Evolutionary conservation across 257 asterid species (phyloP).

Genomic region (Coffea eugenioides): DNA sequence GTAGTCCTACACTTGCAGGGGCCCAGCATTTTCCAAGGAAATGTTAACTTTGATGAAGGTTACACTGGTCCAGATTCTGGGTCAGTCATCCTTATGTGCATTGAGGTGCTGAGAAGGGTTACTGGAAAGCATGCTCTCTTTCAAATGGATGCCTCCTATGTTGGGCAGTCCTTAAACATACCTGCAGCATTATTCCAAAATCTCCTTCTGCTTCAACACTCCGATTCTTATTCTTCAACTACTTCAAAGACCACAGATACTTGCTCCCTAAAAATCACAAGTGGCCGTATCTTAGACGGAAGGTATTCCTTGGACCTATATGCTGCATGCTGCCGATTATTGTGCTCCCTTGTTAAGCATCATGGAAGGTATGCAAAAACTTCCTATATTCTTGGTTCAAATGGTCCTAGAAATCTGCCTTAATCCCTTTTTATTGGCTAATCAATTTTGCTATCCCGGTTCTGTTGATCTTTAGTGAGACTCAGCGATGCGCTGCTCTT

Average conservation of each 20-base stretch:
- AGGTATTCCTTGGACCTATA: slow-evolving; percentile 57
- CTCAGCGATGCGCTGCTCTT: slow-evolving; percentile 57
- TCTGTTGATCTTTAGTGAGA: slow-evolving; percentile 45
- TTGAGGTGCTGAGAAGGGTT: slow-evolving; percentile 65
- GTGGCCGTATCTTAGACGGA: slow-evolving; percentile 35
- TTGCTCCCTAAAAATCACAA: slow-evolving; percentile 19
- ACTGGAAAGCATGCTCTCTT: slow-evolving; percentile 59
- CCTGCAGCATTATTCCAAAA: slow-evolving; percentile 78
- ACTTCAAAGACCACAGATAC: slow-evolving; percentile 10
- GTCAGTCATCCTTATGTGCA: slow-evolving; percentile 64
- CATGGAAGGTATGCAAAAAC: slow-evolving; percentile 50
- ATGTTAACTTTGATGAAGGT: slow-evolving; percentile 30
- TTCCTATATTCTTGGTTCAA: slow-evolving; percentile 12
- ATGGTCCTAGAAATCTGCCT: not conserved
- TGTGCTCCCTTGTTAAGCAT: slow-evolving; percentile 76
- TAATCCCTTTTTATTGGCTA: not conserved
- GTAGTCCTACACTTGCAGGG: slow-evolving; percentile 77
- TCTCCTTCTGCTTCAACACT: slow-evolving; percentile 50
- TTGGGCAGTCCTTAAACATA: slow-evolving; percentile 59
- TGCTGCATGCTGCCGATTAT: slow-evolving; percentile 75
- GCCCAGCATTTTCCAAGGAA: slow-evolving; percentile 49
- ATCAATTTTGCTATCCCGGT: not conserved
- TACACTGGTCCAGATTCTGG: slow-evolving; percentile 69
- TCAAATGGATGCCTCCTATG: slow-evolving; percentile 55
- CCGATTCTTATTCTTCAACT: slow-evolving; percentile 21